phyloP scores from a whole-genome alignment of 2,329 filamentous ascomycete species.

The Neofusicoccum parvum region DNA sequence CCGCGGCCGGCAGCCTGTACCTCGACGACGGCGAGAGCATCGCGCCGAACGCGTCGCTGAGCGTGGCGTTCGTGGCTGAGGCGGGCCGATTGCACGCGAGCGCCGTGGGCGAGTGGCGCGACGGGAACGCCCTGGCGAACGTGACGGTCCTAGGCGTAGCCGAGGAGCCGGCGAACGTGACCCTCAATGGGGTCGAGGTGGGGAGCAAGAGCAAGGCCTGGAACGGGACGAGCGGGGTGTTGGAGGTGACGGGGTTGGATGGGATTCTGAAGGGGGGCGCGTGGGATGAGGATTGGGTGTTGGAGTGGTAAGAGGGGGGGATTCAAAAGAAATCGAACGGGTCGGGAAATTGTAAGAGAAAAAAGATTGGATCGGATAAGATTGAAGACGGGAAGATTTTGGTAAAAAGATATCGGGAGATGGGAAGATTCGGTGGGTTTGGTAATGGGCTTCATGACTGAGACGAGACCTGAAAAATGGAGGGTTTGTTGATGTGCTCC shows the following conservation, averaged over 20 bases:
- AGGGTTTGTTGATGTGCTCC: too few species aligned
- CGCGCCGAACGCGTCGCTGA: slow-evolving; percentile 56
- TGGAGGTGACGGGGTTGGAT: slow-evolving; percentile 56
- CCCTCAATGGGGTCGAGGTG: slow-evolving; percentile 34
- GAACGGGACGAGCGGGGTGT: slow-evolving; percentile 48
- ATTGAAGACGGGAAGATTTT: too few species aligned
- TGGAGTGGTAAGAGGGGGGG: slow-evolving; percentile 50
- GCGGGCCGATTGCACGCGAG: slow-evolving; percentile 50
- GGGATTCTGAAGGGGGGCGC: slow-evolving; percentile 56
- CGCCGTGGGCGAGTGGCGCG: slow-evolving; percentile 56
- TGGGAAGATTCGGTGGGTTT: too few species aligned
- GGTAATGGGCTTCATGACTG: too few species aligned
- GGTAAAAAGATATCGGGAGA: too few species aligned
- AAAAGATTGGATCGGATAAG: too few species aligned
- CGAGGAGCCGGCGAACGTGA: slow-evolving; percentile 43
- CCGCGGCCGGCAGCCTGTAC: slow-evolving; percentile 66
- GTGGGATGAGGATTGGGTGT: slow-evolving; percentile 60
- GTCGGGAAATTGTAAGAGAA: too few species aligned
- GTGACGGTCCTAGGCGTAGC: slow-evolving; percentile 64
- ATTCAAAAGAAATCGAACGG: too few species aligned
- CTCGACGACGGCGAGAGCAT: slow-evolving; percentile 75
- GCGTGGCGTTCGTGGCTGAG: slow-evolving; percentile 54
- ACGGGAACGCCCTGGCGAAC: slow-evolving; percentile 61
- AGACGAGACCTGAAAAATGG: too few species aligned
- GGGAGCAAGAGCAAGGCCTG: slow-evolving; percentile 50